Evolutionary conservation across 1,284 basidiomycete genomes (phyloP), one percentile per base, ranked within the genome.

Genomic region (Leccinum ponderosum): DNA sequence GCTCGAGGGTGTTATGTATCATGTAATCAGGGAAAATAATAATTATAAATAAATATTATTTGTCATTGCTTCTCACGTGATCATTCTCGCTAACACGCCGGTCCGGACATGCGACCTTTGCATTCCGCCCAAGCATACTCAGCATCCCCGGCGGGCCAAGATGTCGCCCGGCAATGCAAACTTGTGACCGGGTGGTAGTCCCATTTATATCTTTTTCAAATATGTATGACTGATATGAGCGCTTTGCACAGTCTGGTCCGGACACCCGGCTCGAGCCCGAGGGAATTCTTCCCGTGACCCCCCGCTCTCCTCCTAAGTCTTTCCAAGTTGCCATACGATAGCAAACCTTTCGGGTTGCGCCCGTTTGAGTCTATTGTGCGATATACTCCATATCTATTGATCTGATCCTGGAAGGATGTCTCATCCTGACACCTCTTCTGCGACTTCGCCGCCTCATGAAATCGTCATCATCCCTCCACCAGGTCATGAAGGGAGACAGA

Each of bases 401-500:
- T 57, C 35, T 31, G 44, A 9, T 5, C 20, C 47, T 33, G 33
- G 12, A 33, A n/a, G 4, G 4, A 74, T 75, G 71, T 52, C 65
- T 15, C 61, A 64, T 61, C 61, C 31, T 33, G 61, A 62, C 53
- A 31, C 60, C 51, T 53, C 65, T 33, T 53, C 54, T 53, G 17
- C 27, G 39, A 51, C 56, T 22, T 53, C 68, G 4, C 83, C 83
- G 15, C 65, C 74, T 29, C 81, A 89, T 69, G 86, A 90, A 67
- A 81, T 89, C 56, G 66, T 89, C 61, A 62, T 80, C 57, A 75
- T 81, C 8, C 76, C 77, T 17, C 77, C 77, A 31, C 69, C 75
- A 35, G 76, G 75, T 48, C 71, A 78, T 63, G 62, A 65, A 3
- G 69, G 64, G 58, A 75, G 76, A 54, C 71, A 73, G 33, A 58